Conservation (phyloP, 768 basidiomycete species). For the Trametes sanguinea region DNA sequence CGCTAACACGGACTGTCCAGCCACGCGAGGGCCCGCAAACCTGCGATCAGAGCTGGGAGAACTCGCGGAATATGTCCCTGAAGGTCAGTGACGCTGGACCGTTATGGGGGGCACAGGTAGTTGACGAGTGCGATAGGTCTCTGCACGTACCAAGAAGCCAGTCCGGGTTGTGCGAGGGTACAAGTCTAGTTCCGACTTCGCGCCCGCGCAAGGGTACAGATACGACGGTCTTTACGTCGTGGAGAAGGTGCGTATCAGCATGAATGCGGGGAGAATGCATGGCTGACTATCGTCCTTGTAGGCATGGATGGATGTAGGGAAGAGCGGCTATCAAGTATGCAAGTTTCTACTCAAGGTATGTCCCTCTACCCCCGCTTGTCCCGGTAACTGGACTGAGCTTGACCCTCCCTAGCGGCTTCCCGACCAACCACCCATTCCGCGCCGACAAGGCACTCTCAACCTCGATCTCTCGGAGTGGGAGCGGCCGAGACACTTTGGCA, state of each 20-base stretch:
- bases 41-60: slow-evolving; percentile 20
- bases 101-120: background rate
- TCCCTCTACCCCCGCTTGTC: background rate
- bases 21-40: slow-evolving; percentile 23
- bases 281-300: background rate
- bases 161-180: slow-evolving; percentile 25
- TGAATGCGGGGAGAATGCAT: background rate
- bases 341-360: slow-evolving; percentile 20
- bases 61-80: slow-evolving; percentile 19
- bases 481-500: slow-evolving; percentile 4
- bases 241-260: slow-evolving; percentile 2
- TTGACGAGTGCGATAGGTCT: slow-evolving; percentile 11
- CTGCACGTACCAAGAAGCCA: slow-evolving; percentile 19
- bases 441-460: slow-evolving; percentile 3
- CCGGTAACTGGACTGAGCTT: background rate
- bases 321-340: slow-evolving; percentile 24
- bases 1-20: background rate
- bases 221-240: slow-evolving; percentile 28
- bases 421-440: slow-evolving; percentile 14
- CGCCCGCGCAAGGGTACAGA: slow-evolving; percentile 22
- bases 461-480: slow-evolving; percentile 4
- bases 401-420: slow-evolving; percentile 13
- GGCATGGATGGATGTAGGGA: slow-evolving; percentile 25
- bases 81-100: background rate
- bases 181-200: slow-evolving; percentile 20